phyloP scores from a whole-genome alignment of 1,284 basidiomycete species.

The Cystobasidium slooffiae region DNA sequence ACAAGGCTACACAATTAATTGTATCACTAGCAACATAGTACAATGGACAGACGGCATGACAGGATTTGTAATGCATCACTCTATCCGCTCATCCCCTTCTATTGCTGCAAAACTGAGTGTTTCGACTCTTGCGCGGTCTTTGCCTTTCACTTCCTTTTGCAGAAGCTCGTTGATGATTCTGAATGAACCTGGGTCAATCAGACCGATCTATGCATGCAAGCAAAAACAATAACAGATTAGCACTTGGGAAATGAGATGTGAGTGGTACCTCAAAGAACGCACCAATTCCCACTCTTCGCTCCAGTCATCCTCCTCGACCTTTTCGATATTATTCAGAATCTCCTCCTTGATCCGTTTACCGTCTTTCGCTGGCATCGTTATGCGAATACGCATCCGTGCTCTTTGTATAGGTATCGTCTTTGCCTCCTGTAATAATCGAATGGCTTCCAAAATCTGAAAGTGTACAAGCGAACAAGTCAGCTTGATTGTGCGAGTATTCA shows the following conservation, averaged over 20 bases:
- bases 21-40: neutral
- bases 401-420: conserved; percentile 87
- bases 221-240: conserved; percentile 35
- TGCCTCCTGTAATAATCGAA: conserved; percentile 78
- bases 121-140: conserved; percentile 78
- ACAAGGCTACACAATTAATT: neutral
- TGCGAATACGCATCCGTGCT: conserved; percentile 86
- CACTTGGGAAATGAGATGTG: too few species aligned
- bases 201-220: conserved; percentile 74
- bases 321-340: conserved; percentile 74
- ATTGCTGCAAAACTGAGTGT: conserved; percentile 72
- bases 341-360: conserved; percentile 73
- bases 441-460: conserved; percentile 81
- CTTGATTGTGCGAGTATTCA: neutral
- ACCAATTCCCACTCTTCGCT: conserved; percentile 86
- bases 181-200: conserved; percentile 92
- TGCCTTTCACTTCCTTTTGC: conserved; percentile 78
- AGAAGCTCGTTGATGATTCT: conserved; percentile 85
- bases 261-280: too few species aligned
- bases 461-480: neutral
- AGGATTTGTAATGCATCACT: conserved; percentile 13
- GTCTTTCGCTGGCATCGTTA: conserved; percentile 76
- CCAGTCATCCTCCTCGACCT: conserved; percentile 79
- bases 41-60: neutral
- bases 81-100: conserved; percentile 47